phyloP scores from a whole-genome alignment of 2,329 filamentous ascomycete species.

The Sporothrix euskadiensis region DNA sequence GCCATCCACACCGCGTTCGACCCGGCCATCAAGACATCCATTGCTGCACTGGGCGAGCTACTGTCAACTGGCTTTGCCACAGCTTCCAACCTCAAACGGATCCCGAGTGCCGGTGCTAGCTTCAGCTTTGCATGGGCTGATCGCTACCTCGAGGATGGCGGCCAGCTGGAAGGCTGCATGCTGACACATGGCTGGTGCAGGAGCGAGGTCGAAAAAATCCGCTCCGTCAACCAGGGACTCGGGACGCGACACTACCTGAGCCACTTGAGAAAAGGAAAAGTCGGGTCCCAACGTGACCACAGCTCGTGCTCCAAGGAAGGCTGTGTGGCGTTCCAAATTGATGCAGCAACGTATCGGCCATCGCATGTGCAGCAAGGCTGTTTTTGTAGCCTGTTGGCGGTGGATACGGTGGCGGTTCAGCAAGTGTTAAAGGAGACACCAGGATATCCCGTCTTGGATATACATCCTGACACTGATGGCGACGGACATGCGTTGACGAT shows the following conservation, averaged over 20 bases:
- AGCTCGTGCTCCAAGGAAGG: slow-evolving; percentile 34
- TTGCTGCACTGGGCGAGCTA: slow-evolving; percentile 38
- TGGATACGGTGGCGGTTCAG: neutral
- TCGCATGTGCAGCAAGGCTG: slow-evolving; percentile 34
- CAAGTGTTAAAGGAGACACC: neutral
- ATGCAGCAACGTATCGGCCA: slow-evolving; percentile 35
- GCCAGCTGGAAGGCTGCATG: slow-evolving; percentile 36
- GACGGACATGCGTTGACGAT: slow-evolving; percentile 28
- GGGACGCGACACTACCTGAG: slow-evolving; percentile 36
- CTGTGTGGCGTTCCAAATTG: slow-evolving; percentile 40
- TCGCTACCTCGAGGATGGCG: slow-evolving; percentile 32
- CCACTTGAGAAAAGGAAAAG: slow-evolving; percentile 31
- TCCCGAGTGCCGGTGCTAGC: slow-evolving; percentile 14
- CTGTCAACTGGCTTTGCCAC: slow-evolving; percentile 30
- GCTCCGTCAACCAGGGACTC: slow-evolving; percentile 33
- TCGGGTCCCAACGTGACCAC: slow-evolving; percentile 33
- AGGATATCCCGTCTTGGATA: neutral
- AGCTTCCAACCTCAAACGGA: slow-evolving; percentile 3
- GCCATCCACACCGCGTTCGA: slow-evolving; percentile 33
- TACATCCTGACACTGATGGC: neutral
- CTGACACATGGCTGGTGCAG: slow-evolving; percentile 39
- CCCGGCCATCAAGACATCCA: slow-evolving; percentile 35
- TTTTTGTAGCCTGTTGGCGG: slow-evolving; percentile 32
- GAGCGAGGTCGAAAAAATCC: slow-evolving; percentile 39
- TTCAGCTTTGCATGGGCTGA: slow-evolving; percentile 29